Base-by-base conservation (phyloP, 306 rosid species). In the Ceratonia siliqua region DNA sequence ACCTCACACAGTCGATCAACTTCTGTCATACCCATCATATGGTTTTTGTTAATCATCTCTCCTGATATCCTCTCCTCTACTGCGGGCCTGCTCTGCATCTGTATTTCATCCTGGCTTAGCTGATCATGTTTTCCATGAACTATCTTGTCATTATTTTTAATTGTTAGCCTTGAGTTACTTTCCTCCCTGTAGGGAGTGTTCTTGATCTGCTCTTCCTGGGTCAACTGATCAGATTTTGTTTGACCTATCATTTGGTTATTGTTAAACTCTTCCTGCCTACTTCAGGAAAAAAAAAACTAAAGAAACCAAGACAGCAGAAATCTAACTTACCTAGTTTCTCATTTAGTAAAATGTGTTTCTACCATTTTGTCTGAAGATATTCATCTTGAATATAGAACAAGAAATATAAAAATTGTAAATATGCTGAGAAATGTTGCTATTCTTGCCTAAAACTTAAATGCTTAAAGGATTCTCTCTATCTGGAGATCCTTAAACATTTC, bases 401-500 rank as follows among this genome's bases (percentile, higher is more conserved):
- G 10, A 36, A 20, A 7, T 6, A 62, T 38, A 10, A 62, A 11
- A 38, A 62, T 18, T 11, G 3, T 38, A 11, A 35, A 39, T 63
- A 63, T 12, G 24, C 17, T 55, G 22, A 50, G 13, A 9, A 8
- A 55, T n/a, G 6, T 70, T 22, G 21, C 14, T 61, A 33, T 75
- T 20, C 38, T 48, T 68, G 6, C 70, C 77, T 15, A 72, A 35
- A 54, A 2, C 11, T 61, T 65, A 75, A 4, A 64, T 39, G 70
- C 53, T 64, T 18, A 64, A 64, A 64, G 21, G 49, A 9, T 38
- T 49, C n/a, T 38, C 69, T 13, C 62, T 68, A 5, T 80, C 76
- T 10, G 84, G 82, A 72, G 79, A 83, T 62, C 87, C 85, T 4
- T 83, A 85, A 70, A 83, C 46, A 83, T 80, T 78, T 59, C 83